Evolutionary conservation across 179 eudicot genomes (phyloP), one percentile per base, ranked within the genome.

Genomic region (Nepenthes alata): DNA sequence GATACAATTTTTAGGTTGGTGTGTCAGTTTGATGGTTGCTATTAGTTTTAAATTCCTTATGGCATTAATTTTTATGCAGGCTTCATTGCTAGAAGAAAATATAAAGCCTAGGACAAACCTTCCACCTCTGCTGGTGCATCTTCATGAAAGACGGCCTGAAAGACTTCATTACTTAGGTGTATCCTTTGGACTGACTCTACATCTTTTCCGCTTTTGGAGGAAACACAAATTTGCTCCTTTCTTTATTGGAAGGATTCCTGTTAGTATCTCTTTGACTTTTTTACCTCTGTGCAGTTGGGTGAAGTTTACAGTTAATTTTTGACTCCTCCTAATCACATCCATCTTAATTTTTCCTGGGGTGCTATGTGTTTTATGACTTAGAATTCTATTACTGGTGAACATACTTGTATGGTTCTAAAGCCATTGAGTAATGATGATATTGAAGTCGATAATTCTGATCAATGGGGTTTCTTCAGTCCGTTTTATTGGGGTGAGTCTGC

Each of bases 141-240:
- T 82, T 69, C 76, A 78, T 57, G 96, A 93, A 63, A 76, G 96
- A 44, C 75, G 74, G 13, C 87, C 95, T 59, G 95, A 93, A 76
- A 89, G 76, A 71, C 79, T 93, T 47, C 93, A 89, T 71, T 93
- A 89, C 60, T 14, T 93, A 47, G 98, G 95, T 65, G 98, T 93
- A 47, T 93, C 98, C 4, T 93, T 86, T 82, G 98, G 96, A 71
- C 93, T 93, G 53, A 93, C 96, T 12, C 76, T 73, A 53, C 93
- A 89, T 60, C 85, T 93, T 8, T 84, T 93, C 65, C 83, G 88
- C 47, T 93, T 93, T 69, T 89, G 98, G 98, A 89, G 82, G 72
- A 89, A 72, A 59, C 95, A 80, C 60, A 80, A 81, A 62, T 93
- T 89, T 73, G 82, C 83, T 73, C 98, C 98, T 3, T 93, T 93